Evolutionary conservation across 257 asterid genomes (phyloP).

Genomic region (Penstemon davidsonii): DNA sequence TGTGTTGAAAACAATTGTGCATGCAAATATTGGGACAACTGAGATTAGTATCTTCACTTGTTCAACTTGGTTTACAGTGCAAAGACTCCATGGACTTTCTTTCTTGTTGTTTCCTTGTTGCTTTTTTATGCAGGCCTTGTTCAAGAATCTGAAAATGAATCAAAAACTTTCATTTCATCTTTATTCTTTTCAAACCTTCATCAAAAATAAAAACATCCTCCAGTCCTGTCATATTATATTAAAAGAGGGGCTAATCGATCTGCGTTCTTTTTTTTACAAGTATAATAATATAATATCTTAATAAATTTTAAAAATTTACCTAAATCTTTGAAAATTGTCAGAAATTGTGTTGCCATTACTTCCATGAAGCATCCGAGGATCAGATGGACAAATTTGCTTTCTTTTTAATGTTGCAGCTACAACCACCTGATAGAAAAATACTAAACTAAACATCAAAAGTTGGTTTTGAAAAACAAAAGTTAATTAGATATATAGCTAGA

Average conservation of each 20-base stretch:
- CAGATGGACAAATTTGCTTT: slow-evolving; percentile 56
- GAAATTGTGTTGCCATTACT: slow-evolving; percentile 34
- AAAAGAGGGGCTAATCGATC: no score
- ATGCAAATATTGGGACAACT: slow-evolving; percentile 75
- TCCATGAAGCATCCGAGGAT: slow-evolving; percentile 66
- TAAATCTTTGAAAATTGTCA: slow-evolving; percentile 48
- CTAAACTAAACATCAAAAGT: slow-evolving; percentile 5
- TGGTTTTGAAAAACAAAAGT: not conserved
- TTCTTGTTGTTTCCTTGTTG: slow-evolving; percentile 32
- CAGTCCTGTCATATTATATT: no score
- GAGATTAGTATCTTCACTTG: slow-evolving; percentile 70
- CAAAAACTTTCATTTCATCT: not conserved
- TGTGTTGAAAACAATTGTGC: slow-evolving; percentile 93
- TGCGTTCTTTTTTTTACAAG: no score
- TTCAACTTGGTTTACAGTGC: slow-evolving; percentile 52
- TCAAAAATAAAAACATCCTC: no score
- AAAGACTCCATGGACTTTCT: slow-evolving; percentile 52
- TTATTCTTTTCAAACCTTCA: no score
- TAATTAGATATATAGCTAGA: slow-evolving; percentile 20
- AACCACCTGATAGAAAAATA: slow-evolving; percentile 51
- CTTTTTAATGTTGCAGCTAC: slow-evolving; percentile 86
- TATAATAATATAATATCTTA: not conserved
- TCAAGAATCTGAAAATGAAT: slow-evolving; percentile 60
- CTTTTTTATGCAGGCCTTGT: slow-evolving; percentile 81
- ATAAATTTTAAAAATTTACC: slow-evolving; percentile 36